Evolutionary conservation across 345 rosid genomes (phyloP).

Genomic region (Microcos paniculata): DNA sequence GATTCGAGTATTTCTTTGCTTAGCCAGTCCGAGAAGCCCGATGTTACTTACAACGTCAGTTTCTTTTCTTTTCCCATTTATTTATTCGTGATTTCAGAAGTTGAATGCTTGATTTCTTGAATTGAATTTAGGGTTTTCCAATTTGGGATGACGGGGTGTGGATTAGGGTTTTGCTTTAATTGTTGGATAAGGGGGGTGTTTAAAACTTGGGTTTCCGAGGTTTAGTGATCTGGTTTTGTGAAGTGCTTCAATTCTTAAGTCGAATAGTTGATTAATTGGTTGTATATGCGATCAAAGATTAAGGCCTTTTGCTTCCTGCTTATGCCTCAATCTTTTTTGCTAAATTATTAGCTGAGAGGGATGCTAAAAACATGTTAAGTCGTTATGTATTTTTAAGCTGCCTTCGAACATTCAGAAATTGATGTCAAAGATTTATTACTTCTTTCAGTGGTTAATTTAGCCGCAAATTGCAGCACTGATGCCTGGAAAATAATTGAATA

Average conservation of each 20-base stretch:
- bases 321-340: background rate
- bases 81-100: background rate
- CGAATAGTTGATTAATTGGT: background rate
- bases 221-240: background rate
- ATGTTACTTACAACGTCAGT: conserved; percentile 82
- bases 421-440: background rate
- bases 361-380: background rate
- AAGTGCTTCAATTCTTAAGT: background rate
- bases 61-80: background rate
- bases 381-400: background rate
- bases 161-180: conserved; percentile 21
- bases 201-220: background rate
- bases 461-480: background rate
- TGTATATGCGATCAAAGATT: background rate
- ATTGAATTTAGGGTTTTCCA: conserved; percentile 1
- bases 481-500: background rate
- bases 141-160: background rate
- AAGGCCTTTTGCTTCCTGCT: background rate
- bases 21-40: conserved; percentile 97
- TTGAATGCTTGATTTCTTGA: background rate
- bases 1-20: conserved; percentile 97
- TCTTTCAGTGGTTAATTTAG: background rate
- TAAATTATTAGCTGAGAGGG: background rate
- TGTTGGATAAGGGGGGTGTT: background rate
- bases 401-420: background rate